These are phyloP conservation scores for Leccinum longicurvipes DNA, from an alignment of 768 basidiomycete species.

Conservation along the genomic window DNA sequence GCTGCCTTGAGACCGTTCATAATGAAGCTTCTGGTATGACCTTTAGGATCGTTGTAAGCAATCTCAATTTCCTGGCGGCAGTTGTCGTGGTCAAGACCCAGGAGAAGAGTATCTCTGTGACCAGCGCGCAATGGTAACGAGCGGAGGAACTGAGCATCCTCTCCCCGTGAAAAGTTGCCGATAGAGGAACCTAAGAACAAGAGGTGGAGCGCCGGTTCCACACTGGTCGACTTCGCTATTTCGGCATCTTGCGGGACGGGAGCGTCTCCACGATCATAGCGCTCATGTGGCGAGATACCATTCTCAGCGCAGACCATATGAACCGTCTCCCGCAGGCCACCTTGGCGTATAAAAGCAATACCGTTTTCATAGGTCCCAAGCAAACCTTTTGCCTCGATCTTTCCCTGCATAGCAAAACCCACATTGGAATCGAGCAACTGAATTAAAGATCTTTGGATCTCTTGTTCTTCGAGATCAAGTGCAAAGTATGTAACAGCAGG, in stretches of 20 bases:
- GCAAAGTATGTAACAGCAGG: constrained; percentile 82
- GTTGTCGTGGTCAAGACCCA: constrained; percentile 90
- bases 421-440: constrained; percentile 62
- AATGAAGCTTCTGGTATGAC: constrained; percentile 72
- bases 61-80: constrained; percentile 65
- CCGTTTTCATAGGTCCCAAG: constrained; percentile 93
- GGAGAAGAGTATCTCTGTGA: constrained; percentile 75
- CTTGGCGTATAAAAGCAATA: constrained; percentile 67
- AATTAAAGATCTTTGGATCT: constrained; percentile 76
- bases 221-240: constrained; percentile 40
- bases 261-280: constrained; percentile 23
- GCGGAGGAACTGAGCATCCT: constrained; percentile 69
- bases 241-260: constrained; percentile 24
- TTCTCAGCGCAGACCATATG: neutral
- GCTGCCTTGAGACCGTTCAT: constrained; percentile 81
- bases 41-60: constrained; percentile 84
- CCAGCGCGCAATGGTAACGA: constrained; percentile 75
- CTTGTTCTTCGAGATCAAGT: constrained; percentile 86
- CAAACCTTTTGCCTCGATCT: constrained; percentile 78
- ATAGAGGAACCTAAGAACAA: constrained; percentile 91
- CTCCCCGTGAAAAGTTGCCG: constrained; percentile 80
- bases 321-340: constrained; percentile 17
- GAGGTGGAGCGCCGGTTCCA: constrained; percentile 67
- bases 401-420: constrained; percentile 60
- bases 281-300: neutral